Evolutionary conservation across 768 basidiomycete genomes (phyloP), one percentile per base, ranked within the genome.

Genomic region (Boletus subcaerulescens): DNA sequence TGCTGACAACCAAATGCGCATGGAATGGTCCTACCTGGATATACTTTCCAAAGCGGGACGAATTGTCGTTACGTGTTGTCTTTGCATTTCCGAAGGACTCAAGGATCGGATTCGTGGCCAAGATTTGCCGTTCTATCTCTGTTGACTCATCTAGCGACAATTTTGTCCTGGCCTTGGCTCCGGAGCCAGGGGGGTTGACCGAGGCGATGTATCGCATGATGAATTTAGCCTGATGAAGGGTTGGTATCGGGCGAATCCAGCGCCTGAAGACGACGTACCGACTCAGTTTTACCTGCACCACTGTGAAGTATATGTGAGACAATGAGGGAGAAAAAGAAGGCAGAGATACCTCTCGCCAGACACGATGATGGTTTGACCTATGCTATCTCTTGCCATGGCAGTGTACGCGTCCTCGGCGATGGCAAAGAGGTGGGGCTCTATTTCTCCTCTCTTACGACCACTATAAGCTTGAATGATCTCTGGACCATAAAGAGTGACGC

Each of bases 31-130:
- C 24, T 26, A 66, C 97, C 83, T 99, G 96, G 60, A 99, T 98
- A 74, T 99, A 99, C 76, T 99, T 99, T 58, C 97, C 97, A 71
- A 99, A 99, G 53, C 97, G 86, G 20, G 97, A 99, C 9, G 93
- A 97, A 71, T 99, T 99, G 73, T 99, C 97, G 69, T 99, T 99
- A 55, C 97, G 83, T 15, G 97, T 98, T 32, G 97, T 99, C 76
- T 99, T 99, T 22, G 97, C 97, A 73, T 99, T 99, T 61, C 97
- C 97, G 63, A 99, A 98, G 0, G 97, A 91, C 73, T 99, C 97
- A 59, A 99, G 86, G 65, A 97, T 98, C 22, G 97, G 97, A 71
- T 99, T 99, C n/a, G 96, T 98, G 29, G 97, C 97, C 51, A 99
- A 77, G 56, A 99, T 99, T 72, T 98, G 97, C 46, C 87, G 85